These are phyloP conservation scores for Ulota crispa DNA, from an alignment of 225 moss, liverwort and hornwort genomes.

Conservation along the genomic window DNA sequence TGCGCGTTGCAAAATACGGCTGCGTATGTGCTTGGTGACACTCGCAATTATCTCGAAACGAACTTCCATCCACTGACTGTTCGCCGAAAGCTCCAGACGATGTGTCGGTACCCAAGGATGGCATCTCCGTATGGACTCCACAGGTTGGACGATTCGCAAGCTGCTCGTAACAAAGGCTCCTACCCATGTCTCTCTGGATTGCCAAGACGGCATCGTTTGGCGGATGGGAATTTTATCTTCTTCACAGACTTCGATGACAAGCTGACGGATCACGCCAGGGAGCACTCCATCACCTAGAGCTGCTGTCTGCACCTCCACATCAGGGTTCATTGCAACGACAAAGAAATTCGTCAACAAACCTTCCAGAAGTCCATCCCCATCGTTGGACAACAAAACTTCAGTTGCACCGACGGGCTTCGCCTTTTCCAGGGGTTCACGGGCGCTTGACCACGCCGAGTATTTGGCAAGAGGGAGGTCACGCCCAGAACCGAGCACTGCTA, in stretches of 20 bases:
- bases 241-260: constrained; percentile 43
- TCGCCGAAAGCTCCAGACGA: constrained; percentile 13
- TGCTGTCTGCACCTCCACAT: constrained; percentile 71
- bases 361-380: constrained; percentile 69
- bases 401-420: constrained; percentile 46
- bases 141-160: constrained; percentile 43
- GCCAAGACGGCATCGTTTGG: constrained; percentile 40
- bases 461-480: constrained; percentile 70
- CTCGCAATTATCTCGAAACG: constrained; percentile 7
- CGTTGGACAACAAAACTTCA: constrained; percentile 78
- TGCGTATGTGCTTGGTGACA: constrained; percentile 36
- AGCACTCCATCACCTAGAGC: constrained; percentile 64
- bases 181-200: constrained; percentile 25
- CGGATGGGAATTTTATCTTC: constrained; percentile 27
- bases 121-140: constrained; percentile 30
- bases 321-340: constrained; percentile 48
- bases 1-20: constrained; percentile 38
- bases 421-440: constrained; percentile 59
- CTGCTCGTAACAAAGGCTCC: constrained; percentile 41
- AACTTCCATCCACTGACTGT: constrained; percentile 29
- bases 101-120: constrained; percentile 21
- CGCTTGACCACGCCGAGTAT: constrained; percentile 70
- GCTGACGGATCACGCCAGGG: constrained; percentile 68
- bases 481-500: constrained; percentile 72
- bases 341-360: constrained; percentile 83